Conservation (phyloP, 148 eudicot species). For the Persicaria tinctoria region DNA sequence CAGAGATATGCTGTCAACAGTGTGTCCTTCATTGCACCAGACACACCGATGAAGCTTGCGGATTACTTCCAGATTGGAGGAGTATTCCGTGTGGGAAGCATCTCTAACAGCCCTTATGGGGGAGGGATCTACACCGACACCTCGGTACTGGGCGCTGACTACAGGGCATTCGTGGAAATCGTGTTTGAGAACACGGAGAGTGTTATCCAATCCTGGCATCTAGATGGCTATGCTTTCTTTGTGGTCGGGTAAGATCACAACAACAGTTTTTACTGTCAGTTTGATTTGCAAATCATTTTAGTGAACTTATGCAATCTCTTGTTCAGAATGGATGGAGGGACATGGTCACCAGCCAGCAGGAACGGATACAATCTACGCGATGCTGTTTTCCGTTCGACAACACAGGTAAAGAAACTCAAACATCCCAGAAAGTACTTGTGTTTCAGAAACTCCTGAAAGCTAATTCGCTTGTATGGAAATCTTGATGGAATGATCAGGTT, state of each 20-base stretch:
- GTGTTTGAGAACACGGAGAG: conserved; percentile 66
- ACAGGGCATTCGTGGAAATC: conserved; percentile 52
- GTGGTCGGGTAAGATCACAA: conserved; percentile 67
- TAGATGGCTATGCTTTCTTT: conserved; percentile 73
- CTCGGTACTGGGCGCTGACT: conserved; percentile 56
- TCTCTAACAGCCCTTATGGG: conserved; percentile 48
- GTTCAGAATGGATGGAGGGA: conserved; percentile 68
- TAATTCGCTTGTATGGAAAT: background rate
- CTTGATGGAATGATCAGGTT: conserved; percentile 27
- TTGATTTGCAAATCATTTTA: background rate
- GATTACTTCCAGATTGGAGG: conserved; percentile 63
- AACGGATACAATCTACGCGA: conserved; percentile 59
- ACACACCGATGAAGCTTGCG: conserved; percentile 78
- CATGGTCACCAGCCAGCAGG: conserved; percentile 45
- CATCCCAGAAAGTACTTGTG: background rate
- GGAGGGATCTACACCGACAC: conserved; percentile 38
- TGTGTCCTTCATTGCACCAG: conserved; percentile 55
- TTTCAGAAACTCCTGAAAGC: background rate
- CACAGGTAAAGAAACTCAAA: conserved; percentile 41
- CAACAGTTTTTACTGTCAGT: background rate
- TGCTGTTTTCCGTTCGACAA: conserved; percentile 64
- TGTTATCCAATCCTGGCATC: conserved; percentile 65
- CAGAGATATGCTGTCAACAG: conserved; percentile 75
- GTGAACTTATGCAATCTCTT: background rate
- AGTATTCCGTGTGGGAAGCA: conserved; percentile 51